Evolutionary conservation across 2,329 filamentous ascomycete genomes (phyloP).

Genomic region (Botrytis aclada): DNA sequence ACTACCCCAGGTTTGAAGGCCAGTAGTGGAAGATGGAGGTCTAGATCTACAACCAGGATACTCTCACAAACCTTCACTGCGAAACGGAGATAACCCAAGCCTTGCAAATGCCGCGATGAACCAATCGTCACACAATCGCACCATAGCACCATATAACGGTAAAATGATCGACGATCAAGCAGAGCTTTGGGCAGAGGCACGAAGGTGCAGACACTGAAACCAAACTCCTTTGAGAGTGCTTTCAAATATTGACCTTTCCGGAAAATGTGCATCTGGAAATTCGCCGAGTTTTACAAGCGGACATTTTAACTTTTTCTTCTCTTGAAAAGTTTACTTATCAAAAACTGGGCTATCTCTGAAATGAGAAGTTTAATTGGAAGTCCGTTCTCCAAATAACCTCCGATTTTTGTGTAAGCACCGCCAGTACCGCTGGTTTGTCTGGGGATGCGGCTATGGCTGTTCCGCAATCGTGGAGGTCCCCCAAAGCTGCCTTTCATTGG

Average conservation of each 20-base stretch:
- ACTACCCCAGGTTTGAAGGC: background rate
- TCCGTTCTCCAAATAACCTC: background rate
- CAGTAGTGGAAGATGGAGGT: background rate
- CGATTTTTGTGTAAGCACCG: background rate
- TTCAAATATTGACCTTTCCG: background rate
- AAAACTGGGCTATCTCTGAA: background rate
- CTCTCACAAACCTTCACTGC: background rate
- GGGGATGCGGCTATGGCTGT: background rate
- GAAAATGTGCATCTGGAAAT: background rate
- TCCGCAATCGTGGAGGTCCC: background rate
- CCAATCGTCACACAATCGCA: too few relatives aligned
- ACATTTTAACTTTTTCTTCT: background rate
- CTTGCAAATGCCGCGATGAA: background rate
- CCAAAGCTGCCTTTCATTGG: background rate
- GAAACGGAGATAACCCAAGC: too few relatives aligned
- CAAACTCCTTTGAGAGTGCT: background rate
- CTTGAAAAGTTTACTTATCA: background rate
- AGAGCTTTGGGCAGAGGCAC: background rate
- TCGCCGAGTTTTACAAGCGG: background rate
- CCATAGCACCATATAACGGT: background rate
- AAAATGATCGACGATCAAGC: background rate
- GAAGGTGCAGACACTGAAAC: background rate
- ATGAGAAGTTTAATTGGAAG: background rate
- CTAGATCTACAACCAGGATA: background rate
- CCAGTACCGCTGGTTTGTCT: background rate